These are phyloP conservation scores for Neonectria coccinea DNA, from an alignment of 2,329 filamentous ascomycete species.

Conservation along the genomic window DNA sequence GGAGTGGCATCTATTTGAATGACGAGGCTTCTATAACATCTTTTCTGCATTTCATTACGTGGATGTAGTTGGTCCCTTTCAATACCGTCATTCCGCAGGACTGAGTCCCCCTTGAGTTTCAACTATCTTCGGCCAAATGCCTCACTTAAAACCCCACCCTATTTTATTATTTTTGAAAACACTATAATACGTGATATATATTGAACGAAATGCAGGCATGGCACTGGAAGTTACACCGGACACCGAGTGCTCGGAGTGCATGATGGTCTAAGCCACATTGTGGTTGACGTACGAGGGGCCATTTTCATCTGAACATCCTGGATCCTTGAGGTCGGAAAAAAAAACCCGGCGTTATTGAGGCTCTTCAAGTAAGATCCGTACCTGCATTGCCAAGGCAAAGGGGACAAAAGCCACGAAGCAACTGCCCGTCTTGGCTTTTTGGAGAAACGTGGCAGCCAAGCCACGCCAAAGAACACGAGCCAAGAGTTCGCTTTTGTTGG, in stretches of 20 bases:
- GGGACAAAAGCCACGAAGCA: background rate
- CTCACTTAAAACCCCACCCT: too few relatives aligned
- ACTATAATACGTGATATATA: too few relatives aligned
- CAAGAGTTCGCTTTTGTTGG: background rate
- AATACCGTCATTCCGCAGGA: too few relatives aligned
- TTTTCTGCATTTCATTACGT: background rate
- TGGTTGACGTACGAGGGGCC: background rate
- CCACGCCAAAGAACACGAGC: background rate
- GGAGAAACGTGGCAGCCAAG: background rate
- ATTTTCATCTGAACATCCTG: background rate
- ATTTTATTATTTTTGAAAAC: too few relatives aligned
- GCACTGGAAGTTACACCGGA: too few relatives aligned
- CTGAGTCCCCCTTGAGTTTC: too few relatives aligned
- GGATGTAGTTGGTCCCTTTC: background rate
- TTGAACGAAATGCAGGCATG: background rate
- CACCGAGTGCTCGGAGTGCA: background rate
- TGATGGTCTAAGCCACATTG: background rate
- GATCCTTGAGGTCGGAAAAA: background rate
- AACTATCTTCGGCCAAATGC: too few relatives aligned
- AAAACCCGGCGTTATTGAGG: background rate
- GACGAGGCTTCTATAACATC: too few relatives aligned
- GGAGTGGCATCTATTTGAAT: too few relatives aligned
- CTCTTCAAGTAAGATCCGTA: background rate
- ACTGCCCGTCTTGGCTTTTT: background rate
- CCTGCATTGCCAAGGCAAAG: background rate